Evolutionary conservation across 179 eudicot genomes (phyloP).

Genomic region (Patellifolia procumbens): DNA sequence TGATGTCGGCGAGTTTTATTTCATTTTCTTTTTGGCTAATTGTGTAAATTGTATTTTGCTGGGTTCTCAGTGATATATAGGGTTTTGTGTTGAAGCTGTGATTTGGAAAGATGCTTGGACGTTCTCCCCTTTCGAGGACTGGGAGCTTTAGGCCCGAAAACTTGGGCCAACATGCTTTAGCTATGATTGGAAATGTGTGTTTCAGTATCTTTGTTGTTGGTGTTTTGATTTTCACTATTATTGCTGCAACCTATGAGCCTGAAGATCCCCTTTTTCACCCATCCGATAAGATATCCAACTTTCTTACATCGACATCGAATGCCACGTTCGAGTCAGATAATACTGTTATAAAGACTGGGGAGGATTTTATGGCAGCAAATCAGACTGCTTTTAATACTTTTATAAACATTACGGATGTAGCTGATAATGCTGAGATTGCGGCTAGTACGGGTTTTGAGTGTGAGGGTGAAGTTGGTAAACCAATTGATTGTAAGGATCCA

Average conservation of each 20-base stretch:
- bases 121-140: constrained; percentile 46
- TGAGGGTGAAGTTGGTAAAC: constrained; percentile 55
- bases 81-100: constrained; percentile 26
- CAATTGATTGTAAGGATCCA: constrained; percentile 81
- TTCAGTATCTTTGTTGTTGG: constrained; percentile 76
- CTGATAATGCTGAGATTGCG: constrained; percentile 34
- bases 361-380: constrained; percentile 68
- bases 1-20: too few species aligned
- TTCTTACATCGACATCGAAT: constrained; percentile 62
- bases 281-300: constrained; percentile 68
- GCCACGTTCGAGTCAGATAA: constrained; percentile 52
- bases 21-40: constrained; percentile 18
- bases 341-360: constrained; percentile 44
- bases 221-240: constrained; percentile 79
- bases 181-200: constrained; percentile 72
- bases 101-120: constrained; percentile 60
- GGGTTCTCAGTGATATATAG: constrained; percentile 10
- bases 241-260: constrained; percentile 84
- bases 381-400: constrained; percentile 66
- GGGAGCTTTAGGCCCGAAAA: constrained; percentile 71
- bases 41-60: background rate
- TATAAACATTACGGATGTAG: constrained; percentile 54
- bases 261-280: constrained; percentile 89
- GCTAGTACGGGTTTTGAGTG: constrained; percentile 43
- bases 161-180: constrained; percentile 83